Evolutionary conservation across 1,139 yeast species (phyloP), one percentile per base, ranked within the genome.

Genomic region (Pichia sp.): DNA sequence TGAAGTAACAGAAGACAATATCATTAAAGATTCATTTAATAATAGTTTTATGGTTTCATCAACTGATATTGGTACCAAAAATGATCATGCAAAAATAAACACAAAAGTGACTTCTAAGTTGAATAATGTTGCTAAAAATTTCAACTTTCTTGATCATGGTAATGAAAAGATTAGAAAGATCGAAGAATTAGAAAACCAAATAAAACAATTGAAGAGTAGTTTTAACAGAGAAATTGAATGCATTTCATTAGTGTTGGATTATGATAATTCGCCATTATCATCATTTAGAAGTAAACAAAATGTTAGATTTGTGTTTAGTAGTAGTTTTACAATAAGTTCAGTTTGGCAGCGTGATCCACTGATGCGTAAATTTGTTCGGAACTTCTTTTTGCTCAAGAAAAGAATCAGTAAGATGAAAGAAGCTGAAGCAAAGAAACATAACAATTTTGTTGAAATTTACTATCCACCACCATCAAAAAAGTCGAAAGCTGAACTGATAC

Each of bases 341-440:
- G 22, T 59, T 3, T 60, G 64, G 64, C 47, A 47, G 6, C 46
- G 56, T 20, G 66, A 62, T 49, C 59, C 61, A 2, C 44, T 59
- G 7, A 53, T 61, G 55, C 25, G 47, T 4, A 34, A 45, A 9
- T 42, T 61, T 16, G 41, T 60, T 5, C 50, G 54, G 20, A 44
- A 20, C n/a, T 36, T 44, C 22, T 40, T 39, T n/a, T 16, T n/a
- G 5, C 43, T 37, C 13, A 42, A 30, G 29, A 49, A 39, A 7
- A 30, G 16, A 32, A 18, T 11, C 7, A 24, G 24, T 9, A 39
- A 40, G 12, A 8, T 15, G 15, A 35, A 22, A 2, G 29, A 23
- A 20, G 16, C 22, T 15, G 37, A 32, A 18, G 12, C n/a, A 24
- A 43, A 20, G n/a, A n/a, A 26, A 26, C 18, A 34, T 15, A 39